Conservation (phyloP, 805 yeast species). For the Wickerhamiella galacta region DNA sequence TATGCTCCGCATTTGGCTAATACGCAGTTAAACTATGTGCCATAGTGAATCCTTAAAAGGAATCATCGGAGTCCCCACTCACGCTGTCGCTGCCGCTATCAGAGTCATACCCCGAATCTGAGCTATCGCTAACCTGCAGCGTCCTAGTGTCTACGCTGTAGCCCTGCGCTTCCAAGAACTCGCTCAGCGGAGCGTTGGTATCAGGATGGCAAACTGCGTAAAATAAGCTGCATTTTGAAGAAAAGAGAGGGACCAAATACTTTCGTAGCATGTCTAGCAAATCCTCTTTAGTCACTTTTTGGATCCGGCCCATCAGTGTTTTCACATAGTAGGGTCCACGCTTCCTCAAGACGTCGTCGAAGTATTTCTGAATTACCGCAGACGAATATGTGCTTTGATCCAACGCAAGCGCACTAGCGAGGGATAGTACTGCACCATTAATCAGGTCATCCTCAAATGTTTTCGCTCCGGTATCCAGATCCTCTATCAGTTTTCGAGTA, state of each 20-base stretch:
- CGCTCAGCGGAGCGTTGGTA: slow-evolving; percentile 31
- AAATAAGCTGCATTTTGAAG: slow-evolving; percentile 35
- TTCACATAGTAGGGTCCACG: slow-evolving; percentile 53
- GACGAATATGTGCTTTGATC: slow-evolving; percentile 44
- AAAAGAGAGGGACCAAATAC: slow-evolving; percentile 53
- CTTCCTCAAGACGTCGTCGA: slow-evolving; percentile 46
- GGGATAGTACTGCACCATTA: slow-evolving; percentile 58
- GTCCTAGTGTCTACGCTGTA: slow-evolving; percentile 46
- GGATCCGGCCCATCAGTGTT: slow-evolving; percentile 36
- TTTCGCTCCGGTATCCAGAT: slow-evolving; percentile 36
- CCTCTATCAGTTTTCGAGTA: slow-evolving; percentile 47
- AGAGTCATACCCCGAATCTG: slow-evolving; percentile 18
- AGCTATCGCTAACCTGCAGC: slow-evolving; percentile 32
- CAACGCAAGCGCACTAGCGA: slow-evolving; percentile 57
- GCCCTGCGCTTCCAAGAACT: slow-evolving; percentile 36
- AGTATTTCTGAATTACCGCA: slow-evolving; percentile 50
- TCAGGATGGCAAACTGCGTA: slow-evolving; percentile 64
- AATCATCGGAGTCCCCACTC: not conserved
- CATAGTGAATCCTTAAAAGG: not conserved
- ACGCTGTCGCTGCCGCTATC: slow-evolving; percentile 6
- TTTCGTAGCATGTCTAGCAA: slow-evolving; percentile 29
- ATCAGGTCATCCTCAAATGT: slow-evolving; percentile 42
- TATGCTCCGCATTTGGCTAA: slow-evolving; percentile 1
- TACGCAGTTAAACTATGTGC: not conserved
- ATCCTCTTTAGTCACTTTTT: slow-evolving; percentile 34